Evolutionary conservation across 2,329 filamentous ascomycete species (phyloP).

Genomic region (Aspergillus sergii): DNA sequence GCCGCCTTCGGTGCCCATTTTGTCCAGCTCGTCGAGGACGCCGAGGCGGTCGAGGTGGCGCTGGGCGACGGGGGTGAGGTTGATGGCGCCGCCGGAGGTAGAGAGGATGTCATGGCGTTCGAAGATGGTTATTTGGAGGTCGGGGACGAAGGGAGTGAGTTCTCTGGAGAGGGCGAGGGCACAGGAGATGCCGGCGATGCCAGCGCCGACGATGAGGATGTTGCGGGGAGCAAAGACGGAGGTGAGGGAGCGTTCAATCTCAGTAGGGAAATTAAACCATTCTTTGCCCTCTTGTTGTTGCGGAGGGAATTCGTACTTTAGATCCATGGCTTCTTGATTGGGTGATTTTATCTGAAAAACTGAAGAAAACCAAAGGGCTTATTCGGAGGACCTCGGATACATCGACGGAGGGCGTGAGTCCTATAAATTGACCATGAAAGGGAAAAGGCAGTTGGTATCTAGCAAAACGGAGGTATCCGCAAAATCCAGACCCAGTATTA

Average conservation of each 20-base stretch:
- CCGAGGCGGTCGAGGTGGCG: slow-evolving; percentile 47
- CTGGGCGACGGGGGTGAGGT: slow-evolving; percentile 48
- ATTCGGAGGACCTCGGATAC: neutral
- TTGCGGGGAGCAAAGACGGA: slow-evolving; percentile 20
- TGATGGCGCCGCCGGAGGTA: slow-evolving; percentile 49
- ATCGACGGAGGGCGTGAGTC: neutral
- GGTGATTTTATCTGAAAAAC: neutral
- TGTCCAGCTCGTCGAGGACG: slow-evolving; percentile 40
- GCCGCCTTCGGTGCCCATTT: slow-evolving; percentile 42
- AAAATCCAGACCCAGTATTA: neutral
- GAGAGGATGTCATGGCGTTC: slow-evolving; percentile 45
- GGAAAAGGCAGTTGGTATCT: neutral
- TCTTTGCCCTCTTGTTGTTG: slow-evolving; percentile 11
- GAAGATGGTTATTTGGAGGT: slow-evolving; percentile 41
- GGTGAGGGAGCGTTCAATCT: slow-evolving; percentile 12
- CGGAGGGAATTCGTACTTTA: slow-evolving; percentile 7
- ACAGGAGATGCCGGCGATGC: slow-evolving; percentile 38
- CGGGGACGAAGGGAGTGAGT: slow-evolving; percentile 35
- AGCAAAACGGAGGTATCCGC: neutral
- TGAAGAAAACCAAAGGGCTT: neutral
- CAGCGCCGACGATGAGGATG: slow-evolving; percentile 39
- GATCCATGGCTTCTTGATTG: slow-evolving; percentile 8
- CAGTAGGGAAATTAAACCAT: slow-evolving; percentile 9
- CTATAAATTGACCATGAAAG: neutral
- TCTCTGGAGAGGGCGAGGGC: slow-evolving; percentile 37